Conservation (phyloP, 345 rosid species). For the Turritis glabra region DNA sequence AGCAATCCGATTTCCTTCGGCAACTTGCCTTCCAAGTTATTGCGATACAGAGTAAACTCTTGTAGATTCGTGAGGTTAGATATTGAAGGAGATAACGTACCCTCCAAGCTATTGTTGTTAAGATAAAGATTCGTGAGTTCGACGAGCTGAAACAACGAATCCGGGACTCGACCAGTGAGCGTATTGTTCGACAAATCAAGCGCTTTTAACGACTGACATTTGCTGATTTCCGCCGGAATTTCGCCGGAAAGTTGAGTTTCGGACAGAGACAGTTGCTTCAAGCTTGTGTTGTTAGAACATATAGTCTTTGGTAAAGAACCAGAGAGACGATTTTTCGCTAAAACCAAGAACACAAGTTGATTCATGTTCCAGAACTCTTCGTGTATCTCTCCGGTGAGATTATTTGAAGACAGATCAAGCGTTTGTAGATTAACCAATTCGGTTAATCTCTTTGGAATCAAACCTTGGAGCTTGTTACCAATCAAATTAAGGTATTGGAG, state of each 20-base stretch:
- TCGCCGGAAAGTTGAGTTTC: slow-evolving; percentile 60
- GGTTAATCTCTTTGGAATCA: slow-evolving; percentile 58
- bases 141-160: slow-evolving; percentile 53
- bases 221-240: slow-evolving; percentile 60
- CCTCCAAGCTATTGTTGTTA: slow-evolving; percentile 54
- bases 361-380: slow-evolving; percentile 44
- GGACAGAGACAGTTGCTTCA: slow-evolving; percentile 54
- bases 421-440: slow-evolving; percentile 49
- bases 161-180: slow-evolving; percentile 58
- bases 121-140: slow-evolving; percentile 48
- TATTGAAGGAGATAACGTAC: slow-evolving; percentile 52
- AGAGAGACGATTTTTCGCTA: slow-evolving; percentile 53
- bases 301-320: slow-evolving; percentile 58
- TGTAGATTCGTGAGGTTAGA: slow-evolving; percentile 67
- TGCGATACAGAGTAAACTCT: slow-evolving; percentile 57
- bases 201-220: slow-evolving; percentile 57
- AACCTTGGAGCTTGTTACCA: slow-evolving; percentile 58
- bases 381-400: slow-evolving; percentile 62
- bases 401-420: slow-evolving; percentile 69
- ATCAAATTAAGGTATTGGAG: slow-evolving; percentile 59
- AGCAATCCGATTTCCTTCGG: slow-evolving; percentile 70
- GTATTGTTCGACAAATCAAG: slow-evolving; percentile 66
- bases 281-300: slow-evolving; percentile 53
- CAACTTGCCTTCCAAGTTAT: slow-evolving; percentile 62
- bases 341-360: slow-evolving; percentile 50